Conservation (phyloP, 495 filamentous ascomycete genomes). For the Beverwykella pulmonaria region DNA sequence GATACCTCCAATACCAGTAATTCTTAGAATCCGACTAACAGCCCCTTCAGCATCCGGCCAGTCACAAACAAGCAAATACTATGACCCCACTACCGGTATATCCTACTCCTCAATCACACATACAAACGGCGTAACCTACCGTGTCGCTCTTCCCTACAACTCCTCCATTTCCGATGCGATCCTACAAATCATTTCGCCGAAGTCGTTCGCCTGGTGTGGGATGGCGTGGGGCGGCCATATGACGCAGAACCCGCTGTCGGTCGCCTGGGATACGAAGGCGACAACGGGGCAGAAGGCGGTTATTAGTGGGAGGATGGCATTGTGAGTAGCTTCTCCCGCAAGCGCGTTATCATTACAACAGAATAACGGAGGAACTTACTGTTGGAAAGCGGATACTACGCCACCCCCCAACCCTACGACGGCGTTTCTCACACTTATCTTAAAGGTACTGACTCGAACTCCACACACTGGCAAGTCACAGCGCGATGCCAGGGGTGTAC, state of each 20-base stretch:
- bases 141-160: slow-evolving; percentile 13
- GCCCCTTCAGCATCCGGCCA: slow-evolving; percentile 7
- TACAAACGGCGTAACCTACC: slow-evolving; percentile 21
- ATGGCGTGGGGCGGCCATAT: slow-evolving; percentile 32
- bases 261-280: slow-evolving; percentile 15
- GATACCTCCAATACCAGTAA: background rate
- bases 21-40: background rate
- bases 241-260: slow-evolving; percentile 26
- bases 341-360: background rate
- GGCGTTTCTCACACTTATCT: slow-evolving; percentile 50
- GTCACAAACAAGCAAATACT: slow-evolving; percentile 5
- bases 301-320: slow-evolving; percentile 50
- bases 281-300: slow-evolving; percentile 48
- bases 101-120: slow-evolving; percentile 26
- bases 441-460: slow-evolving; percentile 49
- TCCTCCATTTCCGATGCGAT: slow-evolving; percentile 21
- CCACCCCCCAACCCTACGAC: slow-evolving; percentile 40
- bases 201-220: slow-evolving; percentile 17
- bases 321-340: slow-evolving; percentile 38
- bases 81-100: slow-evolving; percentile 14
- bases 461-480: slow-evolving; percentile 55
- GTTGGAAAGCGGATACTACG: slow-evolving; percentile 9
- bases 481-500: slow-evolving; percentile 52
- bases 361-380: background rate
- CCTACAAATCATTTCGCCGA: slow-evolving; percentile 22